Percentiles rank a stretch among this genome's conserved stretches.
Evolutionary conservation across 2,329 filamentous ascomycete species (phyloP).

Genomic region (Pseudogymnoascus sp.): DNA sequence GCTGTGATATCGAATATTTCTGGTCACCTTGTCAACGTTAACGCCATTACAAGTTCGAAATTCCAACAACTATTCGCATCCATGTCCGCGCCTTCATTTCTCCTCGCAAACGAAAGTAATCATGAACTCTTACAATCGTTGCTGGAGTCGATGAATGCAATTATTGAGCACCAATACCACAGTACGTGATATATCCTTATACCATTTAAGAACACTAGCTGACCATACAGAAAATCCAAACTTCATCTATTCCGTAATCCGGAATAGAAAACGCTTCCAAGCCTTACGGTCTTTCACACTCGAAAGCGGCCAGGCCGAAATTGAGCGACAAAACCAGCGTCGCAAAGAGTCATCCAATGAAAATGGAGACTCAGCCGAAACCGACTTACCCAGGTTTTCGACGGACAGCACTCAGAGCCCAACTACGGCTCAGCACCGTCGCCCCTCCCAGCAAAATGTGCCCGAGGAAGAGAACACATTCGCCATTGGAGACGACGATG

Average conservation of each 20-base stretch:
- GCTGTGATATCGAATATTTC: constrained; percentile 92
- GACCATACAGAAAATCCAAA: constrained; percentile 61
- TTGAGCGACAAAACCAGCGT: constrained; percentile 68
- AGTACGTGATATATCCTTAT: constrained; percentile 44
- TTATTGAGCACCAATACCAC: constrained; percentile 80
- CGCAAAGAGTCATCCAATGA: constrained; percentile 52
- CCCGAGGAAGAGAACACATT: constrained; percentile 76
- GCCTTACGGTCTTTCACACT: constrained; percentile 80
- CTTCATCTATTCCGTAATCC: constrained; percentile 70
- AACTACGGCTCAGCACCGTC: constrained; percentile 43
- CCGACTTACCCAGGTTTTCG: constrained; percentile 46
- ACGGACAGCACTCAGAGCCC: constrained; percentile 62
- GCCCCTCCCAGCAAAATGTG: constrained; percentile 55
- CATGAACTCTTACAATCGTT: constrained; percentile 73
- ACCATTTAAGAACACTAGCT: constrained; percentile 5
- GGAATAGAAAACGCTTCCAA: constrained; percentile 76
- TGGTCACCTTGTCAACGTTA: constrained; percentile 72
- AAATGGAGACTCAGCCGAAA: constrained; percentile 35
- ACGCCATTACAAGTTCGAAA: constrained; percentile 67
- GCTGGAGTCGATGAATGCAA: constrained; percentile 80
- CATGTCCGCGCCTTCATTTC: constrained; percentile 88
- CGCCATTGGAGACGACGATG: constrained; percentile 78
- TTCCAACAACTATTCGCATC: constrained; percentile 81
- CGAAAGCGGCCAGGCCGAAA: constrained; percentile 85
- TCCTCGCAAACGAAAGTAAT: constrained; percentile 88